Percentiles rank a stretch among this genome's conserved stretches.
These are phyloP conservation scores for Polygonum aviculare DNA, from an alignment of 148 eudicot genomes.

Conservation along the genomic window DNA sequence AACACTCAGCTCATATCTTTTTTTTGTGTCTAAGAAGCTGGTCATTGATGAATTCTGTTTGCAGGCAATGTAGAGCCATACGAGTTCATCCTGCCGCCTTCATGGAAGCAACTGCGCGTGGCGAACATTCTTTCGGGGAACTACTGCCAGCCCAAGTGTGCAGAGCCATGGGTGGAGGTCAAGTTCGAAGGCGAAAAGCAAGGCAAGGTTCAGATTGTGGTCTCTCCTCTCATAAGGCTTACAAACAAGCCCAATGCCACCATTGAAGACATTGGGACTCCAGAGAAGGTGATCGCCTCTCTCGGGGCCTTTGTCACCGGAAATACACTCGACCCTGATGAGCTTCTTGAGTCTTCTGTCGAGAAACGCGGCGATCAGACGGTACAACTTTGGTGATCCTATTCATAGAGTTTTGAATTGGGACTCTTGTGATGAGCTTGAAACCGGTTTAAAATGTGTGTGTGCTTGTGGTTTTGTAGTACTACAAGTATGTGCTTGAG, in stretches of 20 bases:
- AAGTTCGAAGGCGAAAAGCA: conserved; percentile 86
- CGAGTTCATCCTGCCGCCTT: conserved; percentile 75
- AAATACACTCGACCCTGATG: conserved; percentile 70
- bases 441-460: neutral
- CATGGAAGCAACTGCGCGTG: conserved; percentile 80
- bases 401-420: too few species aligned
- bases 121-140: conserved; percentile 95
- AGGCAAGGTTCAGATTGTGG: conserved; percentile 88
- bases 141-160: conserved; percentile 96
- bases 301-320: conserved; percentile 97
- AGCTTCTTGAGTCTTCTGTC: conserved; percentile 54
- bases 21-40: neutral
- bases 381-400: conserved; percentile 28
- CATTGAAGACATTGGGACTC: conserved; percentile 86
- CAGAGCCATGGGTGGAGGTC: conserved; percentile 98
- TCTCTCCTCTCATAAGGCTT: conserved; percentile 82
- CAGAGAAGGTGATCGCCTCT: conserved; percentile 85
- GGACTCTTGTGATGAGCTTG: neutral
- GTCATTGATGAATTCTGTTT: neutral
- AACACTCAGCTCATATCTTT: neutral
- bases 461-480: conserved; percentile 36
- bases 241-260: conserved; percentile 88
- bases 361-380: conserved; percentile 84
- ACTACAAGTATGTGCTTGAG: conserved; percentile 79
- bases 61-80: conserved; percentile 97